Percentiles rank a stretch among this genome's conserved stretches.
These are phyloP conservation scores for Malus hybrid DNA, from an alignment of 331 rosid genomes.

Conservation along the genomic window DNA sequence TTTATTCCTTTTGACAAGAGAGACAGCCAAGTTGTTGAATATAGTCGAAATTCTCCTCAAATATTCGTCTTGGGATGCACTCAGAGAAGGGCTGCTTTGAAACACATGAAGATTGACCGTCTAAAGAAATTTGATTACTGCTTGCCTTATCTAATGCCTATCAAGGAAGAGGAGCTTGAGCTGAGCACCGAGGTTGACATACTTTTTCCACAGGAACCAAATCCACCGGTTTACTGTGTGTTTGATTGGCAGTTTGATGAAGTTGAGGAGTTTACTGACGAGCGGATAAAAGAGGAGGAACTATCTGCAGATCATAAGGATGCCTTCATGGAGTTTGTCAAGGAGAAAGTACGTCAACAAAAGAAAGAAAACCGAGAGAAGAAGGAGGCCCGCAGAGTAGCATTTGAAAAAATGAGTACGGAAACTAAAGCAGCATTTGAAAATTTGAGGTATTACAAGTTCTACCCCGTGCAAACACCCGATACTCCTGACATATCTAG, in stretches of 20 bases:
- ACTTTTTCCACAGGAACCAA: slow-evolving; percentile 61
- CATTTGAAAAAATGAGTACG: not conserved
- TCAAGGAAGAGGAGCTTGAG: slow-evolving; percentile 82
- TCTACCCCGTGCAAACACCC: not conserved
- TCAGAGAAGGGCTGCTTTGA: slow-evolving; percentile 89
- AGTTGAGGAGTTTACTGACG: not conserved
- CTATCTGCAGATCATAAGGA: not conserved
- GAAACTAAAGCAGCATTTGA: not conserved
- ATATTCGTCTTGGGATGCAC: slow-evolving; percentile 84
- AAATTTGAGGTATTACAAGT: not conserved
- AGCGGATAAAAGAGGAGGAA: not conserved
- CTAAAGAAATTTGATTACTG: slow-evolving; percentile 89
- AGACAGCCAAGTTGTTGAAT: slow-evolving; percentile 48
- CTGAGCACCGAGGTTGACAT: slow-evolving; percentile 82
- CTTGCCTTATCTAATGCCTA: slow-evolving; percentile 84
- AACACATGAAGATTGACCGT: slow-evolving; percentile 84
- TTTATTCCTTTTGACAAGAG: slow-evolving; percentile 82
- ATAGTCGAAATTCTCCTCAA: slow-evolving; percentile 51
- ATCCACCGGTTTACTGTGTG: slow-evolving; percentile 26
- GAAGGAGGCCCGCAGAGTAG: not conserved
- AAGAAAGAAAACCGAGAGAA: slow-evolving; percentile 1
- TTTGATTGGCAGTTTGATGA: slow-evolving; percentile 10
- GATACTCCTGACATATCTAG: not conserved
- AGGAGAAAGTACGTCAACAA: not conserved
- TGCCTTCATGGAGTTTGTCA: slow-evolving; percentile 7